Base-by-base conservation (phyloP, 208 protist genomes). In the Entamoeba nuttalli region DNA sequence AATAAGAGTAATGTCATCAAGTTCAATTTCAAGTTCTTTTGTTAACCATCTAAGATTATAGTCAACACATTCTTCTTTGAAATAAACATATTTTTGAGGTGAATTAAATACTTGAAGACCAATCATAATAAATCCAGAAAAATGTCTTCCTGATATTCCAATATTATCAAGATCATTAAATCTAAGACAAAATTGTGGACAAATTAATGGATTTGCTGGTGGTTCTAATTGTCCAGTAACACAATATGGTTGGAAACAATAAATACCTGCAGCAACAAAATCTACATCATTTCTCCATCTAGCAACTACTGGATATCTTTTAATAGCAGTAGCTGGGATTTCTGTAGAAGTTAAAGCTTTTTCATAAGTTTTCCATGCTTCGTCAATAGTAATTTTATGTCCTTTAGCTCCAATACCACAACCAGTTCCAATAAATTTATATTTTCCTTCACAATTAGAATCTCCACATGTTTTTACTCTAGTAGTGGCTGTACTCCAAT, bases 141-240 rank as follows among this genome's bases (percentile, higher is more conserved):
- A 96, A 93, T 97, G 96, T n/a, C 96, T 30, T 52, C 96, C 96
- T 30, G 96, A 96, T 44, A 97, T 50, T 44, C 96, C 96, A 93
- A 97, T 97, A 4, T 62, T 95, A 94, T 97, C 96, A 21, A 97
- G 94, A 95, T 97, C 96, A 41, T 97, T 97, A 35, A 97, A 97
- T 35, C 96, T 51, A 11, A 97, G 51, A 95, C 96, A 97, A 50
- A 96, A 95, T 41, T 97, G 95, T 5, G 95, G 94, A 50, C 96
- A 96, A 53, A 97, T 96, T 17, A 97, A 73, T 11, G 96, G 96
- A 35, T 97, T 97, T 0, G 93, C 96, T 11, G 96, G 96, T 19
- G 96, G 96, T 30, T 97, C 94, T n/a, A 96, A 7, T 51, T 96
- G 96, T 5, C 96, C 96, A 41, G 96, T 96, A 1, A 97, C 96